Conservation (phyloP, 2,329 filamentous ascomycete species). For the Teratosphaeria zuluensis region DNA sequence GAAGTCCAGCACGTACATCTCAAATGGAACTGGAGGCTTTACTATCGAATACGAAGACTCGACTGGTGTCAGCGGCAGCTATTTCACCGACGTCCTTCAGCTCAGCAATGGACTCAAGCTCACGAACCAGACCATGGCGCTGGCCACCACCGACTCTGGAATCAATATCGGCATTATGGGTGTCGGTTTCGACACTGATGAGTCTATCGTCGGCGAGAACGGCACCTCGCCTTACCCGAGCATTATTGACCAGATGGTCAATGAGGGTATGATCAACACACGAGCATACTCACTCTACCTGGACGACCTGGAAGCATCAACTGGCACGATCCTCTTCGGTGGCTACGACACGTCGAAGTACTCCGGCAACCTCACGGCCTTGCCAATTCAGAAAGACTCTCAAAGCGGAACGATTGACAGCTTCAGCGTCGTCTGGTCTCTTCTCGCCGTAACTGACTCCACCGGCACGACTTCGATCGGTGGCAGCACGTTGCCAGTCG, state of each 20-base stretch:
- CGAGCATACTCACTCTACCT: constrained; percentile 7
- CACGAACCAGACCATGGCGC: constrained; percentile 56
- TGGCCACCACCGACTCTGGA: constrained; percentile 41
- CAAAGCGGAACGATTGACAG: background rate
- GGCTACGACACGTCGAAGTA: constrained; percentile 2
- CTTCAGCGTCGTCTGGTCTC: background rate
- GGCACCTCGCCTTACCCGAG: constrained; percentile 47
- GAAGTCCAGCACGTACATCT: constrained; percentile 60
- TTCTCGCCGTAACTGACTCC: background rate
- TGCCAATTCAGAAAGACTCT: background rate
- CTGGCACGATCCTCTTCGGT: constrained; percentile 19
- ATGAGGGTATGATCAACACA: constrained; percentile 4
- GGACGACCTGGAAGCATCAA: constrained; percentile 1
- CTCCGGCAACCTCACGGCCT: constrained; percentile 2
- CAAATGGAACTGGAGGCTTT: constrained; percentile 12
- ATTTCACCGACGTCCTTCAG: constrained; percentile 55
- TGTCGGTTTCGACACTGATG: constrained; percentile 72
- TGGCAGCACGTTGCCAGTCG: background rate
- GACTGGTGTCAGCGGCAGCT: constrained; percentile 66
- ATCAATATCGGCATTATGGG: constrained; percentile 57
- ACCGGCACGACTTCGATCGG: background rate
- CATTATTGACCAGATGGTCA: background rate
- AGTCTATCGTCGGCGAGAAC: constrained; percentile 42
- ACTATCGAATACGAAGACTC: constrained; percentile 76
- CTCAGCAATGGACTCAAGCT: constrained; percentile 35